Evolutionary conservation across 164 flowering plant genomes (phyloP).

Genomic region (Liriodendron chinense): DNA sequence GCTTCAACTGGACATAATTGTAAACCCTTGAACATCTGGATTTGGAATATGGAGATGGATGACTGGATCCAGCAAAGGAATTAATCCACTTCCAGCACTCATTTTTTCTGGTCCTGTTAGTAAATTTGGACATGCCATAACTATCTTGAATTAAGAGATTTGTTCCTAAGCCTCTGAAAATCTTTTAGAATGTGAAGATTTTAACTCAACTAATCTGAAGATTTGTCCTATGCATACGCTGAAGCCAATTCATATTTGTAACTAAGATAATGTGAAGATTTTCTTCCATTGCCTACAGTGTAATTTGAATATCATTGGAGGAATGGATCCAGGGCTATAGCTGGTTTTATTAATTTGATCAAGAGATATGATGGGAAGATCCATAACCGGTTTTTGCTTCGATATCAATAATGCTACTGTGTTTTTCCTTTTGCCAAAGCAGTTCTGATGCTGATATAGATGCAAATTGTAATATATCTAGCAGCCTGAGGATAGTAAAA

Average conservation of each 20-base stretch:
- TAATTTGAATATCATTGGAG: background rate
- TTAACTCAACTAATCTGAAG: too few species aligned
- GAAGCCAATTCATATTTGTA: too few species aligned
- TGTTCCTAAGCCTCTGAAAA: background rate
- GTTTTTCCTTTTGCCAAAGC: background rate
- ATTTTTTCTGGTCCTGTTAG: background rate
- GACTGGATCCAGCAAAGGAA: background rate
- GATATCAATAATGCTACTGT: background rate
- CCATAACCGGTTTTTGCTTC: background rate
- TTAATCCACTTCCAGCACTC: background rate
- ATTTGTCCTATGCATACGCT: too few species aligned
- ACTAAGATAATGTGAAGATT: too few species aligned
- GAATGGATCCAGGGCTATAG: background rate
- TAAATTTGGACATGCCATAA: background rate
- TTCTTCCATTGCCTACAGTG: background rate
- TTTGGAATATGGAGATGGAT: background rate
- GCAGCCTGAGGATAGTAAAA: background rate
- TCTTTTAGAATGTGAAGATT: background rate
- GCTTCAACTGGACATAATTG: too few species aligned
- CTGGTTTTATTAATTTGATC: background rate
- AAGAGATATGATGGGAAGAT: background rate
- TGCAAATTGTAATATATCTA: background rate
- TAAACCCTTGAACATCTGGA: background rate
- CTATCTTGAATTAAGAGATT: background rate
- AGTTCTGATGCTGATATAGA: background rate